Evolutionary conservation across 1,139 yeast species (phyloP).

Genomic region (Hyphopichia pseudoburtonii): DNA sequence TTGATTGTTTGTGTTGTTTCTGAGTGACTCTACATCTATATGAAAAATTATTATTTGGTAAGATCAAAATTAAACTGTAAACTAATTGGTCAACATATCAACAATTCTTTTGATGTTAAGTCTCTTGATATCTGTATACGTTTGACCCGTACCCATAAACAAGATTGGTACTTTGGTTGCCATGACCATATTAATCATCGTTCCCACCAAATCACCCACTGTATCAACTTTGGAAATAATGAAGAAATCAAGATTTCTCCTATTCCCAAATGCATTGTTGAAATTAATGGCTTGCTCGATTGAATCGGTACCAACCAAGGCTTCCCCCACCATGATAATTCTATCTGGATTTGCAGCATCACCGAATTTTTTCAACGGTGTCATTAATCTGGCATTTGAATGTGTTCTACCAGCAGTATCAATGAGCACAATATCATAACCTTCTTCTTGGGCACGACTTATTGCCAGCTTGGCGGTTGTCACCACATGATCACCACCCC

Average conservation of each 20-base stretch:
- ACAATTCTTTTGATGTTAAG: slow-evolving; percentile 93
- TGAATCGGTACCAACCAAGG: slow-evolving; percentile 95
- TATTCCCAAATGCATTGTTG: slow-evolving; percentile 88
- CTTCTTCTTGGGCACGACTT: slow-evolving; percentile 54
- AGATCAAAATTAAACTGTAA: no score
- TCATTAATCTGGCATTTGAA: slow-evolving; percentile 92
- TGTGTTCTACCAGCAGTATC: slow-evolving; percentile 99
- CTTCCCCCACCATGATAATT: slow-evolving; percentile 98
- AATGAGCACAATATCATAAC: slow-evolving; percentile 82
- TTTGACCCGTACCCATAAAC: slow-evolving; percentile 96
- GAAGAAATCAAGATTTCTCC: slow-evolving; percentile 81
- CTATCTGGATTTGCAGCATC: slow-evolving; percentile 94
- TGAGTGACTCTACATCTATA: no score
- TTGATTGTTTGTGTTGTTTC: no score
- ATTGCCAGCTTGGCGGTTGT: slow-evolving; percentile 95
- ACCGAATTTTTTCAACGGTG: slow-evolving; percentile 92
- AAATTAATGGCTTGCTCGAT: slow-evolving; percentile 94
- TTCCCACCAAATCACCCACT: slow-evolving; percentile 94
- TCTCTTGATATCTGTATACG: slow-evolving; percentile 92
- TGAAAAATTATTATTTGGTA: no score
- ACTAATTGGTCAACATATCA: slow-evolving; percentile 68
- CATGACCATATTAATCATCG: slow-evolving; percentile 97
- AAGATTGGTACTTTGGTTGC: slow-evolving; percentile 94
- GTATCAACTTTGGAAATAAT: slow-evolving; percentile 95
- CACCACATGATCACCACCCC: slow-evolving; percentile 91